phyloP scores from a whole-genome alignment of 371 early-diverging fungal species.

The Entomophthora muscae region DNA sequence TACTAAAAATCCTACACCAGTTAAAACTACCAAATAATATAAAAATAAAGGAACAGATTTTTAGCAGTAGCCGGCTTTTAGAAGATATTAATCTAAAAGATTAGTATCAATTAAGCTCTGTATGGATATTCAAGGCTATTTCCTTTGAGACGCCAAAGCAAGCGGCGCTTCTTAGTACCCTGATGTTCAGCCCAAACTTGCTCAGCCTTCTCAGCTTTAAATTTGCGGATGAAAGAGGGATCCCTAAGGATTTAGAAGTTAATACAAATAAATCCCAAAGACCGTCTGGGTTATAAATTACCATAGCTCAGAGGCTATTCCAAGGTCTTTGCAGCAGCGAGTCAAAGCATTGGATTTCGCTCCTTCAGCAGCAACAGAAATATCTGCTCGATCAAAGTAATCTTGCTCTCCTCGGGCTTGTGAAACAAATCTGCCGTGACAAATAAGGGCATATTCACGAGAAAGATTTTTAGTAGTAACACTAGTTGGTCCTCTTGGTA shows the following conservation, averaged over 20 bases:
- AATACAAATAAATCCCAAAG: neutral
- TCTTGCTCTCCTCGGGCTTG: conserved; percentile 94
- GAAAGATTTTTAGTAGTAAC: conserved; percentile 57
- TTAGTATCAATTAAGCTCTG: neutral
- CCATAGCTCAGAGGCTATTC: conserved; percentile 88
- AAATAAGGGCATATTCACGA: conserved; percentile 81
- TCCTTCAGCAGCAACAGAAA: conserved; percentile 84
- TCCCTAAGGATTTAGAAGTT: conserved; percentile 23
- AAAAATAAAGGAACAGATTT: neutral
- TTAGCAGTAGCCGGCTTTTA: neutral
- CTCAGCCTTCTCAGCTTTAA: conserved; percentile 58
- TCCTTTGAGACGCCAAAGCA: conserved; percentile 70
- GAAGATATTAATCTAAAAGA: neutral
- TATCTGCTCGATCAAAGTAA: conserved; percentile 48
- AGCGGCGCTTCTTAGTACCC: conserved; percentile 45
- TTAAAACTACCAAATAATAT: neutral
- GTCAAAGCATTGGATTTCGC: conserved; percentile 87
- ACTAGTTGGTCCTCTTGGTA: conserved; percentile 82
- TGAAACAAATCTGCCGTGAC: conserved; percentile 70
- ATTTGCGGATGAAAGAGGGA: conserved; percentile 68
- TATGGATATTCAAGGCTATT: conserved; percentile 14
- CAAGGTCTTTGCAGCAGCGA: conserved; percentile 95
- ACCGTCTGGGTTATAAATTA: conserved; percentile 8
- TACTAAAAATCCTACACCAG: neutral
- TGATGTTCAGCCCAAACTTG: conserved; percentile 63